Evolutionary conservation across 768 basidiomycete species (phyloP).

Genomic region (Russula sp.): DNA sequence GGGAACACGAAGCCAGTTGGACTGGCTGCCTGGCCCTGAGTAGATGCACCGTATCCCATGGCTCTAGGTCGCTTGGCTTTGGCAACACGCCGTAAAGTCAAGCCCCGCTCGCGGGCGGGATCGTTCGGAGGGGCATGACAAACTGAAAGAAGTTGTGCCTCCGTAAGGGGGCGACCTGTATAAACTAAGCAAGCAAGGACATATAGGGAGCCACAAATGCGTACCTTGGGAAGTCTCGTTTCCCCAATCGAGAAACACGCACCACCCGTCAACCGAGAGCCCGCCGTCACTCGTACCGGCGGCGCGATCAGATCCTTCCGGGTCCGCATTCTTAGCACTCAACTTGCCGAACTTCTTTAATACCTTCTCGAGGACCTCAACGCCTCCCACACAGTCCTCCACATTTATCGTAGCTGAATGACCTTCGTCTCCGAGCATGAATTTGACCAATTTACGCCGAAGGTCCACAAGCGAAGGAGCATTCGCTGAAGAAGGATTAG

Average conservation of each 20-base stretch:
- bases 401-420: conserved; percentile 72
- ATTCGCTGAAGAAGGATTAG: conserved; percentile 38
- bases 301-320: conserved; percentile 44
- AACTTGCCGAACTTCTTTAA: conserved; percentile 85
- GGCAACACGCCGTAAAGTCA: conserved; percentile 60
- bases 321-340: conserved; percentile 38
- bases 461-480: conserved; percentile 67
- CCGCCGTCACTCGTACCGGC: conserved; percentile 69
- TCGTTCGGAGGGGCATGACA: conserved; percentile 77
- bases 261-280: conserved; percentile 85
- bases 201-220: conserved; percentile 26
- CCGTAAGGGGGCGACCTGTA: conserved; percentile 68
- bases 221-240: conserved; percentile 47
- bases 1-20: conserved; percentile 34
- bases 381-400: conserved; percentile 69
- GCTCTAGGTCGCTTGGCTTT: conserved; percentile 38
- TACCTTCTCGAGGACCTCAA: conserved; percentile 84
- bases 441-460: conserved; percentile 81
- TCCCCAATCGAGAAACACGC: conserved; percentile 64
- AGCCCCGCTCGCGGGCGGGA: conserved; percentile 70
- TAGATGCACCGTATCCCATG: conserved; percentile 37
- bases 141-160: conserved; percentile 74
- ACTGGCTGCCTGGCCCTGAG: conserved; percentile 26
- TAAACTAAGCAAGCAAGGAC: conserved; percentile 5
- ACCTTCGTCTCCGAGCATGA: conserved; percentile 77